Base-by-base conservation (phyloP, 1,284 basidiomycete genomes). In the Neolentinus lepideus region DNA sequence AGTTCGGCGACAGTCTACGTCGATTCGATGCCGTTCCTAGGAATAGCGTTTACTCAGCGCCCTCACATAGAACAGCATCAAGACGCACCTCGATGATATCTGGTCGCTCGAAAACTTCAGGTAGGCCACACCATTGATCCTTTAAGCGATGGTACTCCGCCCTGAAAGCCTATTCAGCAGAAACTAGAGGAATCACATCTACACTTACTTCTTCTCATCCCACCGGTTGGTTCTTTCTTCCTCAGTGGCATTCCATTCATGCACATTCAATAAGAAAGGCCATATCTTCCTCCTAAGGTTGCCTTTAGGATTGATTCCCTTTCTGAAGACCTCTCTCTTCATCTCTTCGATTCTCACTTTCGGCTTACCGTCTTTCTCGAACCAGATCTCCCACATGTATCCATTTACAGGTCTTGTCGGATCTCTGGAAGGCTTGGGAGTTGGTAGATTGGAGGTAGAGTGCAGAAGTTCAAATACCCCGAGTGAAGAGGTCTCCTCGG, bases 1-100 rank as follows among this genome's bases (percentile, higher is more conserved):
- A n/a, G 97, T 98, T 12, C 97, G 83, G 53, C 96, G 85, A 65
- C 96, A 98, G 67, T 99, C 97, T 53, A 99, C 95, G 65, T 97
- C 88, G 60, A 93, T 92, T 19, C 92, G 83, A 72, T 94, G 92
- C 35, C 88, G 83, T 69, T 95, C 90, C 79, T 85, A 56, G 22
- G 29, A 52, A 25, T 53, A 51, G 46, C 38, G 10, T 46, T 48
- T 24, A 21, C 10, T 4, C 29, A 21, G 38, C 33, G 16, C 14
- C 19, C 22, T 51, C 27, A 56, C 43, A 22, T 27, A 31, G 24
- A 36, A 21, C 4, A 54, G 31, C 25, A 2, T 11, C 22, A 2
- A 14, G 26, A 58, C 61, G 38, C 62, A 85, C 83, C 69, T 92
- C 90, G n/a, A 90, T 64, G n/a, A 87, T 73, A 64, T 90, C 87